Base-by-base conservation (phyloP, 192 early-diverging fungal species). In the Linnemannia exigua region DNA sequence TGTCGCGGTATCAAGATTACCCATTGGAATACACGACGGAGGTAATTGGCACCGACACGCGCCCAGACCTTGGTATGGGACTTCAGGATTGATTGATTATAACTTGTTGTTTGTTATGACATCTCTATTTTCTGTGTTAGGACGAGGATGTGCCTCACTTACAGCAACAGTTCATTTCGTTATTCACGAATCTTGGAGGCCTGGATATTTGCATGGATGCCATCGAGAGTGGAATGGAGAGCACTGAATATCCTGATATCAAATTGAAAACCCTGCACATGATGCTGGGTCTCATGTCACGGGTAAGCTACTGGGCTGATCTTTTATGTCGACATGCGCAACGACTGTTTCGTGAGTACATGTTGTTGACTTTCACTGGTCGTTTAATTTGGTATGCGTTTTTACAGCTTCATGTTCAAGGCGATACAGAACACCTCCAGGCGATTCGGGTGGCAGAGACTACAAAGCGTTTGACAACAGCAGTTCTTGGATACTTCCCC, bases 401-500 rank as follows among this genome's bases (percentile, higher is more conserved):
- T 37, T 38, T 20, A 54, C 54, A 86, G 84, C 79, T 75, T 22
- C 84, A 74, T 36, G 50, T 80, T 5, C 16, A 70, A 16, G 74
- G 74, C 1, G 84, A 85, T n/a, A 68, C 70, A 8, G 81, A 74
- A 12, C 61, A 69, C 8, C 67, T 58, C 0, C 58, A 74, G 3
- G 37, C 61, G 31, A 46, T 35, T 5, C 25, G 63, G 11, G 78
- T 79, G 22, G 31, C 70, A 12, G 84, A 80, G 9, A 36, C 50
- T 14, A 52, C 79, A 12, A 79, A 63, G 47, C 68, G 84, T 17
- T 46, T 86, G 25, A 77, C 74, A 3, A 31, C 70, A 16, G 75
- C 79, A 12, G 74, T 86, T 28, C 74, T 86, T 5, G 75, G 47
- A 36, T 79, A 73, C 70, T 86, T 86, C 47, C 84, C 84, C 8